Percentiles rank a stretch among this genome's conserved stretches.
Conservation (phyloP, 2,329 filamentous ascomycete species). For the Aureobasidium mangrovei region DNA sequence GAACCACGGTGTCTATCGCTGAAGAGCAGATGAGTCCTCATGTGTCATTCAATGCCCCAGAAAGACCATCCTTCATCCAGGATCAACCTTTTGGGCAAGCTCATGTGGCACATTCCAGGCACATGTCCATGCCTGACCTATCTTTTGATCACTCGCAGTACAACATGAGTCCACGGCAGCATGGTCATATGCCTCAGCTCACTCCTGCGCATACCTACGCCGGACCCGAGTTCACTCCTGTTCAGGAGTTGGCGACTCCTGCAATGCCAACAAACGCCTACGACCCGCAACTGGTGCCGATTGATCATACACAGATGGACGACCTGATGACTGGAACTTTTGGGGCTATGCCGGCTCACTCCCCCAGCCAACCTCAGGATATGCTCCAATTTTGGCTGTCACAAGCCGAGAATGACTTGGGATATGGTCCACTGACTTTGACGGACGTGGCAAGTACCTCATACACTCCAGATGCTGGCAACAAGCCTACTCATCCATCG, state of each 20-base stretch:
- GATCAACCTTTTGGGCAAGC: neutral
- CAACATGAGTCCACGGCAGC: slow-evolving; percentile 6
- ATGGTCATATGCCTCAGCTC: neutral
- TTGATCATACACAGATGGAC: slow-evolving; percentile 6
- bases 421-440: slow-evolving; percentile 14
- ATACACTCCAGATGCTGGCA: slow-evolving; percentile 19
- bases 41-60: neutral
- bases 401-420: slow-evolving; percentile 16
- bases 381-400: slow-evolving; percentile 18
- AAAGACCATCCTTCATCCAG: neutral
- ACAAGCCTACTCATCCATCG: neutral
- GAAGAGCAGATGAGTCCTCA: neutral
- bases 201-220: neutral
- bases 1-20: neutral
- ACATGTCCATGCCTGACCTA: slow-evolving; percentile 15
- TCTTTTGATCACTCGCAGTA: slow-evolving; percentile 1
- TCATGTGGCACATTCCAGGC: slow-evolving; percentile 13
- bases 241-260: slow-evolving; percentile 9
- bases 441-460: slow-evolving; percentile 25
- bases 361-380: slow-evolving; percentile 13
- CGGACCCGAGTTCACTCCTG: neutral
- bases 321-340: slow-evolving; percentile 7
- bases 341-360: slow-evolving; percentile 4
- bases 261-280: slow-evolving; percentile 1
- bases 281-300: slow-evolving; percentile 8